Evolutionary conservation across 1,284 basidiomycete species (phyloP), one percentile per base, ranked within the genome.

Genomic region (Apiotrichum laibachii): DNA sequence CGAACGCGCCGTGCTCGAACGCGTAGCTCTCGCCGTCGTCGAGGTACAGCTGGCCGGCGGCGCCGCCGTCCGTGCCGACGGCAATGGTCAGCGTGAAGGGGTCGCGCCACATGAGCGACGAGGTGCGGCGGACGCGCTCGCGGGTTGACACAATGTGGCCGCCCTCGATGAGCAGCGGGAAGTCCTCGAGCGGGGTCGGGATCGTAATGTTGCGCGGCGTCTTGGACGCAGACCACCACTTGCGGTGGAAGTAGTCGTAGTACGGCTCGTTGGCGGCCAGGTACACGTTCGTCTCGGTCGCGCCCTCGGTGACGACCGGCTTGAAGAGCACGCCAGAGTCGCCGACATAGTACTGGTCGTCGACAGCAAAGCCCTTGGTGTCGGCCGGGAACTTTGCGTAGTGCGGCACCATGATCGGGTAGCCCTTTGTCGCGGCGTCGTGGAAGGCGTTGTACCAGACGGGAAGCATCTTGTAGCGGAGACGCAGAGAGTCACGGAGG

Each of bases 401-500:
- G 77, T 99, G 95, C 21, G 95, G 95, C 49, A 91, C 92, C 67
- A 93, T 77, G 54, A 95, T 84, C 2, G 92, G 92, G 33, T 87
- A 72, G 2, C 93, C 93, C 12, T 84, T 86, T 2, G 87, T 82
- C 62, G 86, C 88, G 7, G 89, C 86, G 73, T 94, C 89, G 53
- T 86, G 84, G 85, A 99, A 98, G 1, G 92, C 90, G 21, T 92
- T 98, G 77, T 99, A 99, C 94, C 95, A 98, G 18, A 93, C 83
- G 0, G 93, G 92, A 35, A 99, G 80, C 80, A 98, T 83, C 58
- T 85, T 83, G 79, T 99, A 99, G 47, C 96, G 82, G 62, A 98
- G 80, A 39, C 88, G 85, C 57, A 99, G 81, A 50, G 88, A 83
- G 64, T 91, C 86, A 37, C 88, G 85, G 35, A 98, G 79, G 46